These are phyloP conservation scores for Penicillium flavigenum DNA, from an alignment of 495 filamentous ascomycete genomes.

Conservation along the genomic window DNA sequence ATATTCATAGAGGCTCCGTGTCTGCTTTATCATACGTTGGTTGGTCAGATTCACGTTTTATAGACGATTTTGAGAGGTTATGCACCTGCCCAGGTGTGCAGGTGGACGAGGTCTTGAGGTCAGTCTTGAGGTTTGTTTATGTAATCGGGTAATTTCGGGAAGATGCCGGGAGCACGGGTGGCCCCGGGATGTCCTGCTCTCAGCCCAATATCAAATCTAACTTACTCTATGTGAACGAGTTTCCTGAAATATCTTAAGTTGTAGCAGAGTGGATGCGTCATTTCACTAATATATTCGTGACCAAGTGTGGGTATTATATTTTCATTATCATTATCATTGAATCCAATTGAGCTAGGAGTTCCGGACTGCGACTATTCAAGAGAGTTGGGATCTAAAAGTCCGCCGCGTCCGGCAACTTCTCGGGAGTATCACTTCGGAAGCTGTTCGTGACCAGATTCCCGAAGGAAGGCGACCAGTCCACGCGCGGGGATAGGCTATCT, in stretches of 20 bases:
- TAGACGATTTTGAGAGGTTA: neutral
- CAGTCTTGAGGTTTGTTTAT: neutral
- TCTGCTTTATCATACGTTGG: neutral
- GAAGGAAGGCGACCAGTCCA: constrained; percentile 47
- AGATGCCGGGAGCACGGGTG: no score
- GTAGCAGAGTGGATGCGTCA: neutral
- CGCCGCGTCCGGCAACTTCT: constrained; percentile 27
- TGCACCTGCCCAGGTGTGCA: neutral
- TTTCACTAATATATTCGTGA: neutral
- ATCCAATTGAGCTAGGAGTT: neutral
- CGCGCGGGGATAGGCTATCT: constrained; percentile 41
- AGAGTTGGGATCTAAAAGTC: constrained; percentile 18
- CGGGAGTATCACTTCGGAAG: constrained; percentile 33
- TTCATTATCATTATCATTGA: neutral
- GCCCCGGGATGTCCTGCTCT: no score
- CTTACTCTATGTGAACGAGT: no score
- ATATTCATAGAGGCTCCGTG: neutral
- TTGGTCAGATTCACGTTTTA: neutral
- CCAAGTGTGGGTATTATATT: neutral
- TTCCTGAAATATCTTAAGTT: no score
- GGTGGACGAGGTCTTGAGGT: neutral
- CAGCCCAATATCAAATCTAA: no score
- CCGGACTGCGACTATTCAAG: neutral
- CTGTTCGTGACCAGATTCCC: constrained; percentile 32
- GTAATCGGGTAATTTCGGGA: neutral